phyloP scores from a whole-genome alignment of 768 basidiomycete genomes.

The Agaricus blazei region DNA sequence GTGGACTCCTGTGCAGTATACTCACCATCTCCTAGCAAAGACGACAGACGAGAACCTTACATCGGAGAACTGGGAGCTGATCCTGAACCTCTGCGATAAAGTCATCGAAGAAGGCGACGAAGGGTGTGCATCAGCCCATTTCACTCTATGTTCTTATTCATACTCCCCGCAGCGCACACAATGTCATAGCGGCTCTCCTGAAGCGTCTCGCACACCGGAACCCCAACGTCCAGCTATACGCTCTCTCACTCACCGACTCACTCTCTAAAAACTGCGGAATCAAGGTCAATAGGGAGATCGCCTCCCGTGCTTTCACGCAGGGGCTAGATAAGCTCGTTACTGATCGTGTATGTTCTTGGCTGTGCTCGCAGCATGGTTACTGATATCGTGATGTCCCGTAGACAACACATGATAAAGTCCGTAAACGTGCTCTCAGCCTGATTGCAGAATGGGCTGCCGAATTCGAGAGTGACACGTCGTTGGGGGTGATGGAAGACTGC shows the following conservation, averaged over 20 bases:
- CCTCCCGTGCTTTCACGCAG: slow-evolving; percentile 86
- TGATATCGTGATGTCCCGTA: slow-evolving; percentile 22
- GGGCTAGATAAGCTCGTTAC: slow-evolving; percentile 81
- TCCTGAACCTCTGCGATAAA: slow-evolving; percentile 94
- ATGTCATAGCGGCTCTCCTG: slow-evolving; percentile 77
- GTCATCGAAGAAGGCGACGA: slow-evolving; percentile 83
- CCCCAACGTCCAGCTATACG: slow-evolving; percentile 94
- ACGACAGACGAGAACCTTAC: slow-evolving; percentile 98
- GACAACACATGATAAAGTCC: slow-evolving; percentile 93
- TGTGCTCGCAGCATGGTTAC: background rate
- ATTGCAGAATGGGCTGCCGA: slow-evolving; percentile 83
- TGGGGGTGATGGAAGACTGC: slow-evolving; percentile 90
- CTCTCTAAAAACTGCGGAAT: slow-evolving; percentile 89
- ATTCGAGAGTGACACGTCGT: slow-evolving; percentile 71
- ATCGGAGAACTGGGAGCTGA: slow-evolving; percentile 92
- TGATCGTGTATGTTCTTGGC: slow-evolving; percentile 62
- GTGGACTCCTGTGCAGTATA: background rate
- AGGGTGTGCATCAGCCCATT: slow-evolving; percentile 51
- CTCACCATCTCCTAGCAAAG: slow-evolving; percentile 51
- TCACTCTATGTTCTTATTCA: background rate
- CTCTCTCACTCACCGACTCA: slow-evolving; percentile 82
- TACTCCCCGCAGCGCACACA: slow-evolving; percentile 61
- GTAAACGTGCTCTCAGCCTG: slow-evolving; percentile 61
- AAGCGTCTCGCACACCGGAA: slow-evolving; percentile 93
- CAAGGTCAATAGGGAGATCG: slow-evolving; percentile 79